phyloP scores from a whole-genome alignment of 2,329 filamentous ascomycete genomes.

The Paramyrothecium sp. region DNA sequence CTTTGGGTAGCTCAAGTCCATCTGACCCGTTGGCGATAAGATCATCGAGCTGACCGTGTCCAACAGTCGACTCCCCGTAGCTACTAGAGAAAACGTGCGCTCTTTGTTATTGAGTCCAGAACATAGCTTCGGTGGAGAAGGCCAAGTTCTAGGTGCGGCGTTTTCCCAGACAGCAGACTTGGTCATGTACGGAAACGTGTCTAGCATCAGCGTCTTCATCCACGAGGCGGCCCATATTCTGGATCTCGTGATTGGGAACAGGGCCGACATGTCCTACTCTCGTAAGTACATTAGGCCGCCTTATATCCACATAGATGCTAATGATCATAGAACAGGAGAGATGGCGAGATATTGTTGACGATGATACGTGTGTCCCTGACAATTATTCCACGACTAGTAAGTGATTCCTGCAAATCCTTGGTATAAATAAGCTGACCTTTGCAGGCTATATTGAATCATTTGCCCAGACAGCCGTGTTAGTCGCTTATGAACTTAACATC shows the following conservation, averaged over 20 bases:
- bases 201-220: constrained; percentile 1
- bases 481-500: constrained; percentile 2
- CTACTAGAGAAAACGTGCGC: constrained; percentile 1
- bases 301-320: neutral
- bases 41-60: neutral
- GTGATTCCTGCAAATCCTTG: constrained; percentile 1
- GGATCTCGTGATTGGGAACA: neutral
- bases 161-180: neutral
- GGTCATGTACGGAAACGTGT: constrained; percentile 1
- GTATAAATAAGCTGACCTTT: neutral
- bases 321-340: constrained; percentile 1
- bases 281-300: neutral
- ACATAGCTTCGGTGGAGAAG: constrained; percentile 2
- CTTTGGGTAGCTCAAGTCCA: constrained; percentile 2
- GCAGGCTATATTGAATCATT: constrained; percentile 1
- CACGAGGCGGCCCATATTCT: constrained; percentile 1
- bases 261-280: neutral
- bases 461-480: constrained; percentile 1
- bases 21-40: neutral
- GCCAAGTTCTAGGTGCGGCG: neutral
- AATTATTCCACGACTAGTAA: constrained; percentile 1
- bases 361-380: neutral
- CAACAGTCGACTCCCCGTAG: neutral
- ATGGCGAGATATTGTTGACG: constrained; percentile 1
- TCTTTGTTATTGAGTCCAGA: constrained; percentile 3